These are phyloP conservation scores for Physocladia obscura DNA, from an alignment of 192 early-diverging fungal species.

Conservation along the genomic window DNA sequence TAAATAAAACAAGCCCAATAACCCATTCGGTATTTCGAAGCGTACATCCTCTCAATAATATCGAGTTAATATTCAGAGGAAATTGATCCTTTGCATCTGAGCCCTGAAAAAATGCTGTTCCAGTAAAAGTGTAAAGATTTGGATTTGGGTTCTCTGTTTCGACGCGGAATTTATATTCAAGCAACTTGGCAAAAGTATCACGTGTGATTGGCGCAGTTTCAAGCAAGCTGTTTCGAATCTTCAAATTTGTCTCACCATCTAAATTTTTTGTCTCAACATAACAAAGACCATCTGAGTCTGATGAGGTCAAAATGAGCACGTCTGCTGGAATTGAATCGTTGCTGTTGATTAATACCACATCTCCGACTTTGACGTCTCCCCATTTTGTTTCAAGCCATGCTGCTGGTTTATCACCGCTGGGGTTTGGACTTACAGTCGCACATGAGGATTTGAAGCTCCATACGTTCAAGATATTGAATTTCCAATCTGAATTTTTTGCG, in stretches of 20 bases:
- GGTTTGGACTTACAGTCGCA: neutral
- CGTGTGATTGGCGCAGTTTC: conserved; percentile 56
- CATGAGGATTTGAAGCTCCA: too few species aligned
- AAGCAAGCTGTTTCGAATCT: conserved; percentile 71
- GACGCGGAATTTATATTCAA: conserved; percentile 62
- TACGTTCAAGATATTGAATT: too few species aligned
- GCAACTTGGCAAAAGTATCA: conserved; percentile 43
- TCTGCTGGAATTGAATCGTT: conserved; percentile 91
- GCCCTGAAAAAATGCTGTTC: conserved; percentile 57
- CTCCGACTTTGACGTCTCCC: conserved; percentile 85
- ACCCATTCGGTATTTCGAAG: conserved; percentile 90
- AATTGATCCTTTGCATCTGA: conserved; percentile 20
- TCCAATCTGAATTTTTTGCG: neutral
- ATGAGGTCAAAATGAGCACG: conserved; percentile 80
- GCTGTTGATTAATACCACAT: conserved; percentile 79
- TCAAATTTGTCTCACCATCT: conserved; percentile 98
- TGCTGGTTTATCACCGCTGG: neutral
- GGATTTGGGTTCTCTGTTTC: conserved; percentile 85
- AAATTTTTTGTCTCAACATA: conserved; percentile 98
- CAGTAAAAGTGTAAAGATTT: conserved; percentile 87
- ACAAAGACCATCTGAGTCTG: conserved; percentile 79
- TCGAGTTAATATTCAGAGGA: conserved; percentile 77
- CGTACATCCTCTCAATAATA: conserved; percentile 85
- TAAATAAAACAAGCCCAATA: conserved; percentile 78
- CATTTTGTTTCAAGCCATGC: conserved; percentile 72